These are phyloP conservation scores for Trichophyton benhamiae DNA, from an alignment of 2,329 filamentous ascomycete genomes.

Conservation along the genomic window DNA sequence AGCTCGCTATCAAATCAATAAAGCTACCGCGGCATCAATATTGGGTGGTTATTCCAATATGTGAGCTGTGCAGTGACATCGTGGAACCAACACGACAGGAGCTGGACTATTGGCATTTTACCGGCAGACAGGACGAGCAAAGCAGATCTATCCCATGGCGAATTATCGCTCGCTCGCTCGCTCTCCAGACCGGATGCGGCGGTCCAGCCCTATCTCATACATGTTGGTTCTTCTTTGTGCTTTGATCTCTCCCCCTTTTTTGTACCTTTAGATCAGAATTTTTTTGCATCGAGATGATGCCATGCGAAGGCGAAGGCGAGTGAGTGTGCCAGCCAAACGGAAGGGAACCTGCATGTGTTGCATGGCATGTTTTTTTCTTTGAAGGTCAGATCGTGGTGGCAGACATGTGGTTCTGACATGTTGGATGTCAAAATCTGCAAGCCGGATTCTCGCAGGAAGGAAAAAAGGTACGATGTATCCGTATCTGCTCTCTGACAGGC, in stretches of 20 bases:
- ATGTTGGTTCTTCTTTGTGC: not conserved
- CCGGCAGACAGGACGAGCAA: too few relatives aligned
- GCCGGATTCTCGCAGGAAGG: not conserved
- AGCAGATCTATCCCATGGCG: too few relatives aligned
- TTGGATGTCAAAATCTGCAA: not conserved
- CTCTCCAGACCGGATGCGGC: too few relatives aligned
- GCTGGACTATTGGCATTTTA: too few relatives aligned
- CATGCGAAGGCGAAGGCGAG: not conserved
- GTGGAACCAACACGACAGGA: too few relatives aligned
- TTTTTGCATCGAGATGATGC: not conserved
- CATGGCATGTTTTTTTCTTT: not conserved
- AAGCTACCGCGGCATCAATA: too few relatives aligned
- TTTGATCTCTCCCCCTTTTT: not conserved
- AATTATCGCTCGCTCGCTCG: too few relatives aligned
- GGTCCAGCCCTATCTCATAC: not conserved
- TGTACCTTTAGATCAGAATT: not conserved
- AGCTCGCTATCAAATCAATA: not conserved
- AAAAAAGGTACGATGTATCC: not conserved
- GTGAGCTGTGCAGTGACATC: not conserved
- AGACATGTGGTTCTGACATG: conserved; percentile 2
- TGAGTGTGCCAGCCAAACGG: not conserved
- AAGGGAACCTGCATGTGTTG: not conserved
- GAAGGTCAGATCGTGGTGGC: not conserved
- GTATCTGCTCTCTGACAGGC: not conserved
- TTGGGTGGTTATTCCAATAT: not conserved